Conservation (phyloP, 176 grass and related monocot genomes). For the Zoysia pacifica region DNA sequence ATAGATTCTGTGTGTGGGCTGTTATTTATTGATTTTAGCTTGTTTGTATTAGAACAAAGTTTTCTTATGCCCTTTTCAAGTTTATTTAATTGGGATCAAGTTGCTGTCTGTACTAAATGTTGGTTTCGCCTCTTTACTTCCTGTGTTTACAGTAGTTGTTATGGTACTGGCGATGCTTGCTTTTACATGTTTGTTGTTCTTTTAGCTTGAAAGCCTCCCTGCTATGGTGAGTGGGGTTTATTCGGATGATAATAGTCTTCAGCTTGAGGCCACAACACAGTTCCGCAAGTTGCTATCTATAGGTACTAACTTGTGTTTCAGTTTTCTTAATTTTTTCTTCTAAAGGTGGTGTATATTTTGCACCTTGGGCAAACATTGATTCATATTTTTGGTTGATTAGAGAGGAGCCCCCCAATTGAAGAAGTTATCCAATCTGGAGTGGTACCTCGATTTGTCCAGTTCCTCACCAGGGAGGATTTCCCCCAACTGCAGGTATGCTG, state of each 20-base stretch:
- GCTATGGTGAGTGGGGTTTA: slow-evolving; percentile 83
- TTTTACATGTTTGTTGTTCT: slow-evolving; percentile 36
- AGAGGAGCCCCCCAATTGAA: slow-evolving; percentile 96
- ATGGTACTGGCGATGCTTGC: slow-evolving; percentile 5
- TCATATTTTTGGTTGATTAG: slow-evolving; percentile 39
- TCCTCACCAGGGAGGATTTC: slow-evolving; percentile 87
- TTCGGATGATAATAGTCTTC: slow-evolving; percentile 64
- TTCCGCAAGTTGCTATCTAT: slow-evolving; percentile 94
- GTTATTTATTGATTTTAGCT: background rate
- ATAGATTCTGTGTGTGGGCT: background rate
- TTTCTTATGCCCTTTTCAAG: background rate
- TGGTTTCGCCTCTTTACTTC: background rate
- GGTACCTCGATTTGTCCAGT: slow-evolving; percentile 96
- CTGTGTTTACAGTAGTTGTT: background rate
- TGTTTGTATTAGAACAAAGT: background rate
- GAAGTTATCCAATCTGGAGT: slow-evolving; percentile 93
- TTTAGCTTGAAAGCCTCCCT: slow-evolving; percentile 89
- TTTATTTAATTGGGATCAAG: background rate
- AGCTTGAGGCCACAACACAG: slow-evolving; percentile 86
- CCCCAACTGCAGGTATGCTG: slow-evolving; percentile 83
- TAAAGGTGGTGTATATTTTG: background rate
- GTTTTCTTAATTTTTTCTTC: slow-evolving; percentile 20
- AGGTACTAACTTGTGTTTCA: slow-evolving; percentile 48
- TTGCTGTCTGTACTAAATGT: background rate
- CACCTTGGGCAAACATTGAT: background rate